phyloP scores from a whole-genome alignment of 495 filamentous ascomycete genomes.

The Pyrenopolyporus hunteri region DNA sequence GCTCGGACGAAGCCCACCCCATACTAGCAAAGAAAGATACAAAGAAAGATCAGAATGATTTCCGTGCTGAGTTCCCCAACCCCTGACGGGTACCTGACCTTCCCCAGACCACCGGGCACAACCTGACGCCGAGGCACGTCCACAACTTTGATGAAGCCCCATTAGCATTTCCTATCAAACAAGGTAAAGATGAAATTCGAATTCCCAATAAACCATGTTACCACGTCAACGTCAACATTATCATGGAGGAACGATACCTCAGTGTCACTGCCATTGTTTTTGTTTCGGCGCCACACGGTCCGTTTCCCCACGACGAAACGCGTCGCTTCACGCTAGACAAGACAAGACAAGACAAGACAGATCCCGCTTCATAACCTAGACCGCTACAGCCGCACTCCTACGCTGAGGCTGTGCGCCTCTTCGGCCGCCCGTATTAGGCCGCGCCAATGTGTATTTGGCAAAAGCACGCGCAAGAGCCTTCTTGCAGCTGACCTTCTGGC shows the following conservation, averaged over 20 bases:
- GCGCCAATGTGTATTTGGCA: constrained; percentile 82
- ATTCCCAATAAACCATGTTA: background rate
- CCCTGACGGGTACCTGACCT: no score
- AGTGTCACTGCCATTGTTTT: no score
- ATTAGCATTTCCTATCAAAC: background rate
- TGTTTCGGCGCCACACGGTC: no score
- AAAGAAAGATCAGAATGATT: no score
- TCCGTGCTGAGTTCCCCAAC: background rate
- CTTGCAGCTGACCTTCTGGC: constrained; percentile 97
- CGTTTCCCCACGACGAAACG: no score
- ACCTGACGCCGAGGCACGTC: background rate
- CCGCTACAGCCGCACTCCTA: constrained; percentile 27
- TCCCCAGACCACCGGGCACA: background rate
- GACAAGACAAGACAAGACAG: background rate
- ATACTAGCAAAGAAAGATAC: no score
- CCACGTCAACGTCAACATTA: constrained; percentile 19
- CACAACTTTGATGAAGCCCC: background rate
- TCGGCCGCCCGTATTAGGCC: constrained; percentile 42
- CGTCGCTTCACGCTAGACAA: background rate
- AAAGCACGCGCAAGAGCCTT: constrained; percentile 95
- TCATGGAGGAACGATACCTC: constrained; percentile 1
- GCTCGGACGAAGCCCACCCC: no score
- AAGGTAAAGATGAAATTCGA: background rate
- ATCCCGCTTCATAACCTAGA: background rate
- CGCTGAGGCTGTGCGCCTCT: constrained; percentile 31